Conservation (phyloP, 805 yeast species). For the Zygotorulaspora florentina region DNA sequence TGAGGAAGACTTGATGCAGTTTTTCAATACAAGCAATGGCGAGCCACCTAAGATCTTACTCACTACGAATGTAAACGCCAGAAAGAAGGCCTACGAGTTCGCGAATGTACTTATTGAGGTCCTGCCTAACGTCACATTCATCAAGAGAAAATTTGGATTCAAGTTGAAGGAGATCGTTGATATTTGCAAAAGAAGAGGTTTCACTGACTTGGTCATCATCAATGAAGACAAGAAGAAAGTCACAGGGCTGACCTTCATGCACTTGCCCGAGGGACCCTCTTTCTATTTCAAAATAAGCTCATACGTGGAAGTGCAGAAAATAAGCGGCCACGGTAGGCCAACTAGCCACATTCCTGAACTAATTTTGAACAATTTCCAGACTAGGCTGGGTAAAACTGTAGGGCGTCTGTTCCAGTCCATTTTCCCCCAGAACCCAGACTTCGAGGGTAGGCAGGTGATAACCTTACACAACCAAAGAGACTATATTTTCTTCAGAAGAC, state of each 20-base stretch:
- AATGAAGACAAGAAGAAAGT: slow-evolving; percentile 93
- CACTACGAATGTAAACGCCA: slow-evolving; percentile 85
- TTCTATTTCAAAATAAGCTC: slow-evolving; percentile 85
- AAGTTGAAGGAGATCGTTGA: slow-evolving; percentile 82
- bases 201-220: slow-evolving; percentile 80
- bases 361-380: slow-evolving; percentile 84
- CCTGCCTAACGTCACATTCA: slow-evolving; percentile 79
- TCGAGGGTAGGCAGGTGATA: slow-evolving; percentile 92
- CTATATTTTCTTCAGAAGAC: slow-evolving; percentile 91
- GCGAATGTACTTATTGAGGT: slow-evolving; percentile 81
- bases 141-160: slow-evolving; percentile 81
- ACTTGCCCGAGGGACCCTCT: slow-evolving; percentile 93
- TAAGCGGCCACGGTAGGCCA: slow-evolving; percentile 84
- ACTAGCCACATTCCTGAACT: slow-evolving; percentile 91
- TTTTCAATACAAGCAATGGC: slow-evolving; percentile 48
- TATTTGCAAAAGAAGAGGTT: slow-evolving; percentile 75
- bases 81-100: slow-evolving; percentile 82
- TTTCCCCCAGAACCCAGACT: slow-evolving; percentile 89
- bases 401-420: slow-evolving; percentile 88
- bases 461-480: slow-evolving; percentile 97
- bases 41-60: slow-evolving; percentile 82
- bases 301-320: slow-evolving; percentile 65
- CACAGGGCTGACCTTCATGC: slow-evolving; percentile 88
- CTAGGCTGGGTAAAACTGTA: slow-evolving; percentile 89
- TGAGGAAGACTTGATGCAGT: slow-evolving; percentile 31